Evolutionary conservation across 495 filamentous ascomycete species (phyloP).

Genomic region (Aspergillus ellipticus): DNA sequence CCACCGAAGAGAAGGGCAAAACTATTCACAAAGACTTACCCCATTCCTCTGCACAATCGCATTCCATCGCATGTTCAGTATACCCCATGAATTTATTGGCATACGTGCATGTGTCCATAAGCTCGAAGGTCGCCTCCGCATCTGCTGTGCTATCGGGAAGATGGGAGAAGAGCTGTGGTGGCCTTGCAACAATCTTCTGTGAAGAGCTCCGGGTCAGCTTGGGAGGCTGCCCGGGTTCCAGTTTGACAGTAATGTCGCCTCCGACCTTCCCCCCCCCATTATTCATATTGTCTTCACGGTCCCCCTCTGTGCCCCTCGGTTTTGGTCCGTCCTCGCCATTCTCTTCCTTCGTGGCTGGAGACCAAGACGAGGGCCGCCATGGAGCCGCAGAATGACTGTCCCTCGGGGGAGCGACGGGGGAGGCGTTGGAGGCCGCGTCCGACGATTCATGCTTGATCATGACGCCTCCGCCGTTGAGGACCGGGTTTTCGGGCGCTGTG

Average conservation of each 20-base stretch:
- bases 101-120: conserved; percentile 81
- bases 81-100: conserved; percentile 83
- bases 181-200: conserved; percentile 59
- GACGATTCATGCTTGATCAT: conserved; percentile 13
- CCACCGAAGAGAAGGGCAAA: neutral
- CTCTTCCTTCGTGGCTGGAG: conserved; percentile 20
- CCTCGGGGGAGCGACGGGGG: conserved; percentile 4
- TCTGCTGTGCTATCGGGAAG: conserved; percentile 72
- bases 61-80: conserved; percentile 90
- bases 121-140: conserved; percentile 70
- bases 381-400: conserved; percentile 9
- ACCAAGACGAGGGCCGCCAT: conserved; percentile 20
- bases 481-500: conserved; percentile 12
- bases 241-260: conserved; percentile 58
- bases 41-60: conserved; percentile 94
- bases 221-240: conserved; percentile 63
- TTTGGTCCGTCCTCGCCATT: conserved; percentile 3
- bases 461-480: conserved; percentile 21
- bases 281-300: conserved; percentile 7
- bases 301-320: neutral
- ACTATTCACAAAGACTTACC: conserved; percentile 58
- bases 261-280: conserved; percentile 42
- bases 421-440: conserved; percentile 7
- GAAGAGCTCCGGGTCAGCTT: conserved; percentile 74
- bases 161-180: conserved; percentile 63